Conservation (phyloP, 495 filamentous ascomycete species). For the Neurospora tetrasperma region DNA sequence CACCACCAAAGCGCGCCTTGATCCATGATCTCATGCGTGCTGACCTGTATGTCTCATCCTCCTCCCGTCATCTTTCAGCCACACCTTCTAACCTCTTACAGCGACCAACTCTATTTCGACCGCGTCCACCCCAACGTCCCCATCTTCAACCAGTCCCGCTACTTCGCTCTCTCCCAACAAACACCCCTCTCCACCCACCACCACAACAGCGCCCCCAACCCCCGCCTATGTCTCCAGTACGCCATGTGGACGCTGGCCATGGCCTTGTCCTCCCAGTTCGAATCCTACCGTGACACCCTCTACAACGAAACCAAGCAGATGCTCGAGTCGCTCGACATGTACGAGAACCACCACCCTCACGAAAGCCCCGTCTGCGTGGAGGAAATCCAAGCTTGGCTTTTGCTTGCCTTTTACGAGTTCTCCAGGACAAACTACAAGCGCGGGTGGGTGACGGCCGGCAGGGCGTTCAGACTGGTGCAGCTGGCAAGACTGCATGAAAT, state of each 20-base stretch:
- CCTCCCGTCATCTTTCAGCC: no score
- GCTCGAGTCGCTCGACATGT: constrained; percentile 30
- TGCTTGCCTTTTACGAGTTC: constrained; percentile 45
- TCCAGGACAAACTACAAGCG: constrained; percentile 35
- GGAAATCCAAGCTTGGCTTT: constrained; percentile 44
- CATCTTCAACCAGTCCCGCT: constrained; percentile 38
- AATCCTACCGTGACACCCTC: constrained; percentile 32
- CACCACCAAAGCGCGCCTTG: constrained; percentile 11
- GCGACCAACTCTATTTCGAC: constrained; percentile 50
- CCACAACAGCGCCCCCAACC: constrained; percentile 6
- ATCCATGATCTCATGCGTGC: constrained; percentile 32
- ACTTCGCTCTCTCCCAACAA: constrained; percentile 16
- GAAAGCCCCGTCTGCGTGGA: constrained; percentile 25
- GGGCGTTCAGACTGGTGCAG: constrained; percentile 44
- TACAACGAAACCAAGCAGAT: constrained; percentile 40
- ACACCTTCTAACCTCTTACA: constrained; percentile 5
- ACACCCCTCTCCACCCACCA: background rate
- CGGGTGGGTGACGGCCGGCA: constrained; percentile 44
- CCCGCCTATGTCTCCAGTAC: constrained; percentile 37
- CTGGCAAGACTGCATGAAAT: constrained; percentile 40
- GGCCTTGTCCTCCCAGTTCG: constrained; percentile 42
- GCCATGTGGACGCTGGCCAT: constrained; percentile 49
- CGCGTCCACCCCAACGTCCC: constrained; percentile 45
- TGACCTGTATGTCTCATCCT: constrained; percentile 29
- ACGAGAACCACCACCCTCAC: constrained; percentile 10